phyloP scores from a whole-genome alignment of 768 basidiomycete species.

The Mycena galericulata region DNA sequence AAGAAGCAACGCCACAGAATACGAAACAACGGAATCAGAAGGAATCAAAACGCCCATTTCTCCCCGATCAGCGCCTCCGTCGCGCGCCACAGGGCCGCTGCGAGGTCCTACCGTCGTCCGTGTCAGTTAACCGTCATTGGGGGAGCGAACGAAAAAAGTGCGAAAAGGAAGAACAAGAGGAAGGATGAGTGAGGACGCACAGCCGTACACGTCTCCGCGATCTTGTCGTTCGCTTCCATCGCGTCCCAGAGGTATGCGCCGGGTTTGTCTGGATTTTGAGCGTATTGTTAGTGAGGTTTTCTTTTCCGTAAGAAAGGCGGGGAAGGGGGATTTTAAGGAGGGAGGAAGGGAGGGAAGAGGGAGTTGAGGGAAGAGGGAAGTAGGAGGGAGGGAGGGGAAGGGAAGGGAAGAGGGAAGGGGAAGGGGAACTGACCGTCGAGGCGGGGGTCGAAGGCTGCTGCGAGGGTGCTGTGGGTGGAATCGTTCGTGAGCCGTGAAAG shows the following conservation, averaged over 20 bases:
- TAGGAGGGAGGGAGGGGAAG: not conserved
- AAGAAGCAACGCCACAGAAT: too few species aligned
- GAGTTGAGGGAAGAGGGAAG: not conserved
- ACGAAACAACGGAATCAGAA: too few species aligned
- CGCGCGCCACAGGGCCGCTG: conserved; percentile 1
- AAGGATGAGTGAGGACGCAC: too few species aligned
- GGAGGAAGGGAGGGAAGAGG: not conserved
- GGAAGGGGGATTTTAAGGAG: too few species aligned
- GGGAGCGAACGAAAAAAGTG: not conserved
- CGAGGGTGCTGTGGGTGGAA: conserved; percentile 6
- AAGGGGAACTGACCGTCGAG: not conserved
- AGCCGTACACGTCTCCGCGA: not conserved
- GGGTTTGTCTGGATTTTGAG: not conserved
- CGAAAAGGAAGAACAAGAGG: too few species aligned
- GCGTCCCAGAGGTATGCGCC: conserved; percentile 13
- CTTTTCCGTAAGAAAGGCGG: too few species aligned
- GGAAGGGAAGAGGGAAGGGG: not conserved
- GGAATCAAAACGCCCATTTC: not conserved
- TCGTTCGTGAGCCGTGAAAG: too few species aligned
- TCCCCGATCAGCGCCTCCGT: conserved; percentile 14
- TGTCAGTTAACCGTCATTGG: not conserved
- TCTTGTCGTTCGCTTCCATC: not conserved
- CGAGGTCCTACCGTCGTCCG: conserved; percentile 8
- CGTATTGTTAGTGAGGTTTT: too few species aligned
- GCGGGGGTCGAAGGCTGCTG: conserved; percentile 18